Evolutionary conservation across 345 rosid genomes (phyloP).

Genomic region (Viola odorata): DNA sequence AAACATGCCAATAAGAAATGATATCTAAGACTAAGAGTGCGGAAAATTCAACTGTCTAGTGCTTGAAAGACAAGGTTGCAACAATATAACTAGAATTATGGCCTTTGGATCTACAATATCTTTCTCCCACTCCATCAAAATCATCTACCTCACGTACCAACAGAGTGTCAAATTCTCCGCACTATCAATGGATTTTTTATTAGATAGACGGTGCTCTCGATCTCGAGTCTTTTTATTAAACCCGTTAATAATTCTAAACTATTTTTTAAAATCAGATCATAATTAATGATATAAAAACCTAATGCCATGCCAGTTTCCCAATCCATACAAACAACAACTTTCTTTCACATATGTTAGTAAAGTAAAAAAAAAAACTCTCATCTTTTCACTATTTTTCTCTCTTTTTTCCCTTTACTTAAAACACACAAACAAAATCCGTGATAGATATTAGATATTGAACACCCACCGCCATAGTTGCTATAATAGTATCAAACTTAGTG

Average conservation of each 20-base stretch:
- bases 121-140: conserved; percentile 18
- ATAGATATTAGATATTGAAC: background rate
- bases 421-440: conserved; percentile 10
- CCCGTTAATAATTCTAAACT: too few species aligned
- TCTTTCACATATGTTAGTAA: background rate
- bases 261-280: too few species aligned
- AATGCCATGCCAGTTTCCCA: too few species aligned
- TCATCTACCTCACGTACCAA: conserved; percentile 3
- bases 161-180: conserved; percentile 8
- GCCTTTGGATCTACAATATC: conserved; percentile 26
- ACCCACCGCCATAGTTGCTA: background rate
- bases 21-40: conserved; percentile 15
- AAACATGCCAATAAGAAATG: conserved; percentile 12
- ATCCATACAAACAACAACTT: background rate
- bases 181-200: background rate
- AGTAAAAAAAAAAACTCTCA: background rate
- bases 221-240: too few species aligned
- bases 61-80: conserved; percentile 17
- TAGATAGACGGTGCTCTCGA: too few species aligned
- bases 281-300: too few species aligned
- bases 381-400: background rate
- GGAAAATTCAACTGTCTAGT: conserved; percentile 18
- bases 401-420: conserved; percentile 2
- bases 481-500: background rate
- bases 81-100: conserved; percentile 14